Base-by-base conservation (phyloP, 345 rosid species). In the Arabis alpina region DNA sequence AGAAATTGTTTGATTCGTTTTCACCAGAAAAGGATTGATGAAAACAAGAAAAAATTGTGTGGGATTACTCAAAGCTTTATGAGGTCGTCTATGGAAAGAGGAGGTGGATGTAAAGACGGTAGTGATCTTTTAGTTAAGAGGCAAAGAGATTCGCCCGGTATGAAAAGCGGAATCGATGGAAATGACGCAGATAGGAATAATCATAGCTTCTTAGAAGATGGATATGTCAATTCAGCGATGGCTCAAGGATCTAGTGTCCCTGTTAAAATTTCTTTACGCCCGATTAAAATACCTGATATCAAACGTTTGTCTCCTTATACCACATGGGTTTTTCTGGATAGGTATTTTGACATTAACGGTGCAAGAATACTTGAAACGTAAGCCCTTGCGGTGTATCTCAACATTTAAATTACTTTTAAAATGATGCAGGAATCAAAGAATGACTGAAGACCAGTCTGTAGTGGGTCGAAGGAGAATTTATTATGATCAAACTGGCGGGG, bases 371-470 rank as follows among this genome's bases (percentile, higher is more conserved):
- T 27, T 68, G 52, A 45, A 69, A 66, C 0, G 4, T 44, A 53
- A 5, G 41, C 70, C 15, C 24, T 45, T 25, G 15, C 1, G 3
- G 39, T 53, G 3, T 61, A 16, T 37, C 11, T 36, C 27, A 16
- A 45, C 23, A 11, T 57, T 19, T 24, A 11, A 4, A 41, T 10
- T 3, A 5, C 13, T 66, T 10, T 42, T 3, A 8, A 15, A 75
- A 15, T 72, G 72, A 19, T 82, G 73, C 86, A 94, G 99, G 83
- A 94, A 94, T 76, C 99, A 94, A 75, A 92, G 99, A 86, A 94
- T 94, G 99, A 94, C 97, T 1, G 99, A 92, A 77, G 99, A 92
- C 79, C 98, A 92, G 66, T 94, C 99, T 10, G 97, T 94, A 59
- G 84, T 94, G 68, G 98, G 99, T 57, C 87, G 99, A 61, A 83